phyloP scores from a whole-genome alignment of 108 stramenopile genomes.

The Conticribra weissflogii region DNA sequence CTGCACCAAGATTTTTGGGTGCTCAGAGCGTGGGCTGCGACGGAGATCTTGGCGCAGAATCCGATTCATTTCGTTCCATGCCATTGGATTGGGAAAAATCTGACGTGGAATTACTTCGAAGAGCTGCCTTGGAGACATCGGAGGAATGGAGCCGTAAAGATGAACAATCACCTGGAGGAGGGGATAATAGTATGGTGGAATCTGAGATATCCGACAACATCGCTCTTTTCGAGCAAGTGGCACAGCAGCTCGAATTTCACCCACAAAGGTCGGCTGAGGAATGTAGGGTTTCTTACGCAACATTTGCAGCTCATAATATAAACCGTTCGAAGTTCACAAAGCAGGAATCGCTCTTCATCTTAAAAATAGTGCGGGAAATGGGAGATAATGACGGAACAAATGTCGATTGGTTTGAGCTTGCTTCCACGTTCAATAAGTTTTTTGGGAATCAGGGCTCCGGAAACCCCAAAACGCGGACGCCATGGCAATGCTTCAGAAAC shows the following conservation, averaged over 20 bases:
- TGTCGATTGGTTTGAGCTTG: constrained; percentile 44
- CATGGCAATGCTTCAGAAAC: constrained; percentile 55
- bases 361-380: constrained; percentile 20
- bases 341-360: constrained; percentile 41
- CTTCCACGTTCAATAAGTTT: constrained; percentile 22
- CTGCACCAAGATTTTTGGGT: constrained; percentile 32
- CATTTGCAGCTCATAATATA: constrained; percentile 31
- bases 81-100: constrained; percentile 26
- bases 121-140: constrained; percentile 11
- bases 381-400: constrained; percentile 6
- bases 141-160: constrained; percentile 4
- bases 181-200: background rate
- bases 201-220: constrained; percentile 5
- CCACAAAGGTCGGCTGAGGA: constrained; percentile 33
- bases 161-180: constrained; percentile 7
- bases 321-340: constrained; percentile 43
- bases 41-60: constrained; percentile 21
- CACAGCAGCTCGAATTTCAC: constrained; percentile 15
- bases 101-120: constrained; percentile 17
- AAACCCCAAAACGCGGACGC: constrained; percentile 22
- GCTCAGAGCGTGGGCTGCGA: background rate
- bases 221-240: constrained; percentile 23
- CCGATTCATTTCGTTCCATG: constrained; percentile 13
- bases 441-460: constrained; percentile 8
- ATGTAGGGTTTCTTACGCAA: constrained; percentile 25